These are phyloP conservation scores for Omphalotus olearius DNA, from an alignment of 1,284 basidiomycete species.

Conservation along the genomic window DNA sequence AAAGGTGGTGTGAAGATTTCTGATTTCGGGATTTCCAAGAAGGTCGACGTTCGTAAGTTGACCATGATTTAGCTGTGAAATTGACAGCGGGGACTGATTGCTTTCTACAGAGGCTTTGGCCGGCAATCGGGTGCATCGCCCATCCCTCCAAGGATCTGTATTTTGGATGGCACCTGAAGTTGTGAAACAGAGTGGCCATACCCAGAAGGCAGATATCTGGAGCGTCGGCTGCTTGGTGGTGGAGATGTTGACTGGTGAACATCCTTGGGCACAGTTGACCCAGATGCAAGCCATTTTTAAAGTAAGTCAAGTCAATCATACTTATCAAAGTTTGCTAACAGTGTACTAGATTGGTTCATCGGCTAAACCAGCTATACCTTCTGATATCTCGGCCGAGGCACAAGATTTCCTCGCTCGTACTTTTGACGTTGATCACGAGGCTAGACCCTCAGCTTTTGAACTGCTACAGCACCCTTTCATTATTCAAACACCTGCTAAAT, in stretches of 20 bases:
- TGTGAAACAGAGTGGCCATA: conserved; percentile 93
- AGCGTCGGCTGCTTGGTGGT: conserved; percentile 96
- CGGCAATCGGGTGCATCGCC: conserved; percentile 78
- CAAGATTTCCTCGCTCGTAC: conserved; percentile 82
- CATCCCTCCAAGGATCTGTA: conserved; percentile 93
- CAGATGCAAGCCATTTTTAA: conserved; percentile 99
- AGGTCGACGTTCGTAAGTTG: conserved; percentile 88
- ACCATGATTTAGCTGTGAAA: neutral
- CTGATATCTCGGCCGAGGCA: conserved; percentile 84
- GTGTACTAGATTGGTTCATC: conserved; percentile 77
- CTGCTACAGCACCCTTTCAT: conserved; percentile 79
- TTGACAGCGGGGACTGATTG: neutral
- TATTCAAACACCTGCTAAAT: conserved; percentile 9
- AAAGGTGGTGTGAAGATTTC: conserved; percentile 98
- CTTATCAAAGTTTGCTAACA: neutral
- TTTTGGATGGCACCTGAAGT: conserved; percentile 99
- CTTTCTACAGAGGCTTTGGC: conserved; percentile 61
- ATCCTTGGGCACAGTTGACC: conserved; percentile 96
- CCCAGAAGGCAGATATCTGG: conserved; percentile 97
- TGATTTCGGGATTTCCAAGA: conserved; percentile 99
- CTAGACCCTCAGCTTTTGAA: conserved; percentile 77
- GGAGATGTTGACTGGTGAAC: conserved; percentile 97
- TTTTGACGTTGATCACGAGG: conserved; percentile 81
- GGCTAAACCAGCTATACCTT: conserved; percentile 79
- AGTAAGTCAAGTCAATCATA: conserved; percentile 38